Base-by-base conservation (phyloP, 2,329 filamentous ascomycete genomes). In the Fusarium azukiicola region DNA sequence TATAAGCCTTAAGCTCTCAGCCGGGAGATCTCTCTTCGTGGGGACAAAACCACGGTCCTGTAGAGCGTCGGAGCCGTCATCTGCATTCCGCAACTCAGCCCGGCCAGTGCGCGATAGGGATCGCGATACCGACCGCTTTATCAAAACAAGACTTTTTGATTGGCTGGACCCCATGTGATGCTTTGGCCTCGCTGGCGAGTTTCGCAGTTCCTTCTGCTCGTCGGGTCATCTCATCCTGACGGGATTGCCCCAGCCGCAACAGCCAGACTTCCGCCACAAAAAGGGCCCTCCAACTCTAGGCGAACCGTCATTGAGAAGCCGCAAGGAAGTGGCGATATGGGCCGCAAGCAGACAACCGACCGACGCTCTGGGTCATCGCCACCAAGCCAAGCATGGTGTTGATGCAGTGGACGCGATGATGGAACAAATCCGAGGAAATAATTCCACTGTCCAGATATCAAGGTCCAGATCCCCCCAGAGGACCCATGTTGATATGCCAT, bases 181-280 rank as follows among this genome's bases (percentile, higher is more conserved):
- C 78, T 13, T 77, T 84, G 2, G 86, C 86, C 54, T 84, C 84
- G 36, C 87, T 87, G 0, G 89, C 88, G 12, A 87, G 84, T 79
- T 83, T 84, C 17, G 84, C 84, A 9, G 91, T 89, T 92, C 87
- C 16, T 90, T 85, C 6, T 83, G 90, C 8, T 84, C 83, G 71
- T 89, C 90, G 73, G 88, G 87, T 38, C 85, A 82, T n/a, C 81
- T 69, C 17, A 85, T 77, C 89, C 89, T 91, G 80, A 71, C 90
- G 69, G 91, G 90, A 1, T 90, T 83, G 6, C 90, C 90, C 0
- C 89, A 91, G 79, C 91, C 91, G 27, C 91, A 21, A 87, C 87
- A 0, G 89, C 88, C 10, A 89, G 86, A 76, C 87, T 90, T 44
- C 86, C 88, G 71, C 88, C 90, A 81, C 90, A 91, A 0, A 90